Percentiles rank a stretch among this genome's conserved stretches.
Conservation (phyloP, 495 filamentous ascomycete genomes). For the Xylaria scruposa region DNA sequence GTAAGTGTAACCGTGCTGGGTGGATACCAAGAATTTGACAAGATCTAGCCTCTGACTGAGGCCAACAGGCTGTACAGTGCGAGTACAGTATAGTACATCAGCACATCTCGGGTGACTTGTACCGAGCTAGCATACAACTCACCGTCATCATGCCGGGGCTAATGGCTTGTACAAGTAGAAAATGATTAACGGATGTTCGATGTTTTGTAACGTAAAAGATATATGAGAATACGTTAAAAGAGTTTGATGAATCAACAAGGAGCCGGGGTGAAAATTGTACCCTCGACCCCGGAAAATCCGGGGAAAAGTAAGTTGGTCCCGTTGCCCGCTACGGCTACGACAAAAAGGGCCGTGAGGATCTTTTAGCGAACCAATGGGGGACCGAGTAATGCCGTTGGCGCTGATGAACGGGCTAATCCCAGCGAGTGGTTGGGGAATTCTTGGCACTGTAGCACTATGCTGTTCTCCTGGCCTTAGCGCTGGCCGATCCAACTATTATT, state of each 20-base stretch:
- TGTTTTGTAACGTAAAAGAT: neutral
- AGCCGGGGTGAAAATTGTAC: neutral
- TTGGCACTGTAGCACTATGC: neutral
- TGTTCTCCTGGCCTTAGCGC: slow-evolving; percentile 3
- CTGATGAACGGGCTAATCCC: neutral
- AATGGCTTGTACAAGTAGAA: neutral
- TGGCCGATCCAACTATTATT: neutral
- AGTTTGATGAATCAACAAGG: neutral
- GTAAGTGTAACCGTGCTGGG: neutral
- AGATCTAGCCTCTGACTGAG: neutral
- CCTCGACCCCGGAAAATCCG: slow-evolving; percentile 17
- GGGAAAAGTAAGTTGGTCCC: slow-evolving; percentile 8
- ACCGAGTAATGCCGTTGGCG: neutral
- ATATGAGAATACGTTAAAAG: neutral
- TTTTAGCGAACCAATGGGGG: slow-evolving; percentile 12
- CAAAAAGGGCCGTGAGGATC: neutral
- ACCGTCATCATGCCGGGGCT: neutral
- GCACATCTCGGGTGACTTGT: neutral
- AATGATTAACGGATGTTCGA: neutral
- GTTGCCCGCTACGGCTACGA: slow-evolving; percentile 12
- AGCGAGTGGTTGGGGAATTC: neutral
- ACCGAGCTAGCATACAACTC: neutral
- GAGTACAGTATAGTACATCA: neutral
- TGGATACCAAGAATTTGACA: neutral
- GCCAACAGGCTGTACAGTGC: neutral